These are phyloP conservation scores for Candida tammaniensis DNA, from an alignment of 805 yeast species.

Conservation along the genomic window DNA sequence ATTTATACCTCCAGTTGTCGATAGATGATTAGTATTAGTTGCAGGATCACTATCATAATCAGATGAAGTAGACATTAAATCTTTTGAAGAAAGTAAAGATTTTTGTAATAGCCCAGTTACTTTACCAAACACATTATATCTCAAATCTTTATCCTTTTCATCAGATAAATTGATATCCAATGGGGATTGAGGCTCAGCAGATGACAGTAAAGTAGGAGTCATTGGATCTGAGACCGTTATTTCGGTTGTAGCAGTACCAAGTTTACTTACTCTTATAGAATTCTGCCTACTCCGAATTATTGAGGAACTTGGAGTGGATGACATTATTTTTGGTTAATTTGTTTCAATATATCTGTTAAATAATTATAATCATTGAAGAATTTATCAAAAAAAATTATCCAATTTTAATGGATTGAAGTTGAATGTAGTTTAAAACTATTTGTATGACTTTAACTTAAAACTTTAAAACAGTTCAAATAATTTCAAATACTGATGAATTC, in stretches of 20 bases:
- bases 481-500: too few species aligned
- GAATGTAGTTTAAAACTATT: too few species aligned
- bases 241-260: conserved; percentile 15
- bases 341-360: too few species aligned
- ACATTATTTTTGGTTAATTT: too few species aligned
- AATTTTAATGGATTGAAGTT: too few species aligned
- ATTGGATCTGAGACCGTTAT: conserved; percentile 11
- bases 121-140: conserved; percentile 28
- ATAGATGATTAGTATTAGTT: background rate
- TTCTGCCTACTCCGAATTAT: conserved; percentile 11
- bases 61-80: conserved; percentile 6
- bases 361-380: too few species aligned
- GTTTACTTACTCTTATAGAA: conserved; percentile 11
- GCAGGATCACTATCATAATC: conserved; percentile 4
- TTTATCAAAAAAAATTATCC: too few species aligned
- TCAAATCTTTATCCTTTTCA: conserved; percentile 12
- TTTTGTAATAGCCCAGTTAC: conserved; percentile 30
- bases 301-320: conserved; percentile 2
- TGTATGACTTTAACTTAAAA: too few species aligned
- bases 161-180: too few species aligned
- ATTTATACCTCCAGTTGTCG: background rate
- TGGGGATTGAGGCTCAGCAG: conserved; percentile 7
- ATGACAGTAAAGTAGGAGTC: conserved; percentile 11
- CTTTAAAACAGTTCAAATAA: too few species aligned
- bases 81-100: conserved; percentile 16